Percentiles rank a stretch among this genome's conserved stretches.
phyloP scores from a whole-genome alignment of 345 rosid genomes.

The Aethionema arabicum region DNA sequence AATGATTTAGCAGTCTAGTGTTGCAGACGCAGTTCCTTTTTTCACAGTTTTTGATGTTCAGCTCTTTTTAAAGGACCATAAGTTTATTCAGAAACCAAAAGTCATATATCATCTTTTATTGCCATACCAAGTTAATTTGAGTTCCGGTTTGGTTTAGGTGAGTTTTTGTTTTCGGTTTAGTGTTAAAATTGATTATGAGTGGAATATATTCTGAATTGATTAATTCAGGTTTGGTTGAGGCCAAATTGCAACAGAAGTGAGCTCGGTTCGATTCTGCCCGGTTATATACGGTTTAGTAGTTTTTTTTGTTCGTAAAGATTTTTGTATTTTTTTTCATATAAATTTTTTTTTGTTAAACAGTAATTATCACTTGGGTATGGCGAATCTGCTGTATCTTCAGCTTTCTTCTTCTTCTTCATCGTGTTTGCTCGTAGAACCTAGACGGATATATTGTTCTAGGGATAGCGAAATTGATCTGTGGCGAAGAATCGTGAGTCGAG shows the following conservation, averaged over 20 bases:
- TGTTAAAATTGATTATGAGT: not conserved
- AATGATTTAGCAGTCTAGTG: too few relatives aligned
- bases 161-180: too few relatives aligned
- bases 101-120: too few relatives aligned
- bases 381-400: slow-evolving; percentile 31
- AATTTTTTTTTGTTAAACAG: not conserved
- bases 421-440: not conserved
- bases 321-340: not conserved
- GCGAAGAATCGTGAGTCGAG: slow-evolving; percentile 17
- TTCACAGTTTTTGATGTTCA: too few relatives aligned
- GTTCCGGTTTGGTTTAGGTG: too few relatives aligned
- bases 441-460: slow-evolving; percentile 3
- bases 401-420: slow-evolving; percentile 26
- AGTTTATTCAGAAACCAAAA: too few relatives aligned
- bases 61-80: too few relatives aligned
- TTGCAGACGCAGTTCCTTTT: too few relatives aligned
- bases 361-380: slow-evolving; percentile 15
- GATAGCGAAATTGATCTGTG: slow-evolving; percentile 16
- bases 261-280: not conserved
- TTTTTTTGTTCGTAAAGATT: too few relatives aligned
- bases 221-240: not conserved
- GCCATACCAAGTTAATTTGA: too few relatives aligned
- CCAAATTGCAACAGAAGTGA: not conserved
- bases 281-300: not conserved
- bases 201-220: not conserved